Base-by-base conservation (phyloP, 257 asterid species). In the Linaria vulgaris region DNA sequence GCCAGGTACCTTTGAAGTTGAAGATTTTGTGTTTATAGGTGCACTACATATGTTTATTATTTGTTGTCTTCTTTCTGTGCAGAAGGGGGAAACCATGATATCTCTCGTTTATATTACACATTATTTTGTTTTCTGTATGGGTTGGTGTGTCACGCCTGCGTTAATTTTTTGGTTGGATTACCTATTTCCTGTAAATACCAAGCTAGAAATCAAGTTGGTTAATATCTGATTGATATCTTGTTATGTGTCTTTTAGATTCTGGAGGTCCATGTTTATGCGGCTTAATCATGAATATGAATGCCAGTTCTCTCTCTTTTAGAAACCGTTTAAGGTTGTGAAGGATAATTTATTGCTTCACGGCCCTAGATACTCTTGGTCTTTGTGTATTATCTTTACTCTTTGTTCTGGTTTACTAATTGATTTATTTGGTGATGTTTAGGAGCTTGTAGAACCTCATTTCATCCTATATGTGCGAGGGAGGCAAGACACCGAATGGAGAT, bases 391-490 rank as follows among this genome's bases (percentile, higher is more conserved):
- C n/a, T 34, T 13, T 39, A 58, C 59, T 31, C 30, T 58, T 50
- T 44, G 21, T 59, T 16, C 51, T 60, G 21, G 20, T 11, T 41
- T 12, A n/a, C 15, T 25, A 53, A 62, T 74, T 72, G 54, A 59
- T 10, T 70, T 70, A 50, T 76, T 83, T 70, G 34, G 57, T 74
- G 63, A 68, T 72, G 74, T 43, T 43, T 85, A 94, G 99, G 97
- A 72, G 84, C 96, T 79, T 94, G 99, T 80, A 87, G 99, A 81
- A 86, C 91, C 60, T 84, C 97, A 24, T 94, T 94, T 79, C 99
- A 94, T 79, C 99, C 99, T 67, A 80, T 87, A 61, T 94, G 99
- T 82, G 99, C 97, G 31, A 81, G 99, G 82, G 99, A 94, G 74
- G 97, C 96, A 57, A 75, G 75, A 59, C 90, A 90, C 74, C 79